A percentile compares a stretch with the other conserved stretches of the same genome.
Evolutionary conservation across 148 eudicot genomes (phyloP).

Genomic region (Camellia lanceoleosa): DNA sequence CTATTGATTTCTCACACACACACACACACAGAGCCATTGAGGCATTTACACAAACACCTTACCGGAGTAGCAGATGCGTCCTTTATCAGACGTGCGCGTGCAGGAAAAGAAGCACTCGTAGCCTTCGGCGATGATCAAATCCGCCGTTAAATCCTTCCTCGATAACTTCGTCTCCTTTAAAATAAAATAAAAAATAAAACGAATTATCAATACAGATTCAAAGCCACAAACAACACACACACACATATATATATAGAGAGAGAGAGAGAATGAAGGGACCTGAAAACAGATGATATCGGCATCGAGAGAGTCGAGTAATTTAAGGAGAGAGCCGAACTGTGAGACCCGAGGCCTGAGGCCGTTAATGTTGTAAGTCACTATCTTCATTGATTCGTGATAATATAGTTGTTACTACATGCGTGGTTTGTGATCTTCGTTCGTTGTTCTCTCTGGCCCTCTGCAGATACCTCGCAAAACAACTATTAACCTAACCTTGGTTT

Average conservation of each 20-base stretch:
- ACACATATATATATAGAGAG: not conserved
- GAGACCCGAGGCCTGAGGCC: conserved; percentile 79
- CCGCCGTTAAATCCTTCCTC: conserved; percentile 72
- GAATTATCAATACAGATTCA: not conserved
- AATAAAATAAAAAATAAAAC: not conserved
- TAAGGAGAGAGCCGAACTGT: conserved; percentile 85
- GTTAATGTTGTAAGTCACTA: conserved; percentile 92
- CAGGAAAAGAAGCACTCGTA: conserved; percentile 96
- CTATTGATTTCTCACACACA: not conserved
- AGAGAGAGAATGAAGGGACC: conserved; percentile 28
- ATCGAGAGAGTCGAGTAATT: conserved; percentile 73
- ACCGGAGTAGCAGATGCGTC: conserved; percentile 90
- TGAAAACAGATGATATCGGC: conserved; percentile 94
- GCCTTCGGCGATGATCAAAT: conserved; percentile 80
- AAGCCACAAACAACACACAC: not conserved
- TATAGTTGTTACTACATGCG: not conserved
- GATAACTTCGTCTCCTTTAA: conserved; percentile 78
- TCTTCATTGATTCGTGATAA: conserved; percentile 51
- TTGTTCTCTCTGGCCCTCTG: not conserved
- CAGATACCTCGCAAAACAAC: too few species aligned
- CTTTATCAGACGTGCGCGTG: conserved; percentile 73
- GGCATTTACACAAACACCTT: conserved; percentile 13
- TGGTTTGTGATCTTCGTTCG: not conserved
- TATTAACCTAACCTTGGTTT: too few species aligned
- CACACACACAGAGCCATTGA: not conserved